Evolutionary conservation across 1,284 basidiomycete genomes (phyloP).

Genomic region (Violaceomyces palustris): DNA sequence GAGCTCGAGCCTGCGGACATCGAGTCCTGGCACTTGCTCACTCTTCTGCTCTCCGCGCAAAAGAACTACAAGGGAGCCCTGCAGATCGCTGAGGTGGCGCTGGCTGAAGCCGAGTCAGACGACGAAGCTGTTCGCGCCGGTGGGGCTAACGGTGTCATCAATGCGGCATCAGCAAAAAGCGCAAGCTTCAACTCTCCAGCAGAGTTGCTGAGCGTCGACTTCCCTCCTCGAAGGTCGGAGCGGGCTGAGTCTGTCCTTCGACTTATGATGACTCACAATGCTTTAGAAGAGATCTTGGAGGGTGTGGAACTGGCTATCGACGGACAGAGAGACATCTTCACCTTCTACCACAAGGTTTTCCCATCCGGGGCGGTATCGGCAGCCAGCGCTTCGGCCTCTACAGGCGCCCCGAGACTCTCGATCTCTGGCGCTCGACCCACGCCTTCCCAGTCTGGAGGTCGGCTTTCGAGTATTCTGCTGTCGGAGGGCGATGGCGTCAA

Average conservation of each 20-base stretch:
- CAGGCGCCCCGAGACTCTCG: no score
- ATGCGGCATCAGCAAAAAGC: conserved; percentile 11
- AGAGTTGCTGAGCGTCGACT: conserved; percentile 57
- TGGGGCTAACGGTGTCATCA: no score
- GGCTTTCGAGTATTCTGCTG: no score
- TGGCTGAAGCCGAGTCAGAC: conserved; percentile 43
- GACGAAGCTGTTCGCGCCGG: conserved; percentile 23
- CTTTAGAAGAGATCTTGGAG: conserved; percentile 74
- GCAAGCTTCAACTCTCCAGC: conserved; percentile 6
- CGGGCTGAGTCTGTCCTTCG: conserved; percentile 74
- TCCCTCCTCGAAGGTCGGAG: conserved; percentile 62
- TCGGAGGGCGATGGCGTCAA: conserved; percentile 1
- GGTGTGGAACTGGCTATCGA: conserved; percentile 78
- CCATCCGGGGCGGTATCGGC: conserved; percentile 23
- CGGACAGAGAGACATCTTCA: conserved; percentile 79
- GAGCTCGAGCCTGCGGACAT: conserved; percentile 70
- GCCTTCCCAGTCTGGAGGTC: conserved; percentile 5
- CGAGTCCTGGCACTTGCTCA: conserved; percentile 86
- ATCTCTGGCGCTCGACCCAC: conserved; percentile 3
- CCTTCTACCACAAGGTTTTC: conserved; percentile 61
- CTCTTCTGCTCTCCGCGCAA: conserved; percentile 70
- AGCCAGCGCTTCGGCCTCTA: conserved; percentile 12
- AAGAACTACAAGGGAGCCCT: conserved; percentile 77
- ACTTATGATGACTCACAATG: conserved; percentile 78
- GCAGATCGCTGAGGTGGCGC: conserved; percentile 68